These are phyloP conservation scores for Tetracentron sinense DNA, from an alignment of 164 flowering plant genomes.

Conservation along the genomic window DNA sequence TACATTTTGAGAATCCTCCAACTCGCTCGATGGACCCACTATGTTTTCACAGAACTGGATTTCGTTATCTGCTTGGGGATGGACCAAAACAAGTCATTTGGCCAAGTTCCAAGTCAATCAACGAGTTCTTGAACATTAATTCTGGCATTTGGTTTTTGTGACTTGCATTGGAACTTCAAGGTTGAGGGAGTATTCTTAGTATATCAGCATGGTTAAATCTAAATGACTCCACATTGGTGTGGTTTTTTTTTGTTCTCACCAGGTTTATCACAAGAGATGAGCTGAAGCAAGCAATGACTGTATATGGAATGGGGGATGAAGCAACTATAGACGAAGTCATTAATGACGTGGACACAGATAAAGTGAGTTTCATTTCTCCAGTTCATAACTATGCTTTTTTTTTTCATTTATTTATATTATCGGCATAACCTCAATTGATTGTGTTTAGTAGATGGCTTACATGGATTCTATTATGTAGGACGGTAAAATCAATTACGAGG, in stretches of 20 bases:
- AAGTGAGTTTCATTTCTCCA: conserved; percentile 32
- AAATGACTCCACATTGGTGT: neutral
- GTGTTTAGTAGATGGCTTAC: neutral
- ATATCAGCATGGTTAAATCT: neutral
- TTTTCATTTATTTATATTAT: neutral
- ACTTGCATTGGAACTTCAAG: too few relatives aligned
- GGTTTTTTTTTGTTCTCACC: conserved; percentile 5
- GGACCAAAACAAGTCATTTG: too few relatives aligned
- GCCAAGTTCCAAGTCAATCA: neutral
- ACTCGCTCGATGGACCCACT: too few relatives aligned
- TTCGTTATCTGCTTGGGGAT: too few relatives aligned
- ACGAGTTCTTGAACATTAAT: neutral
- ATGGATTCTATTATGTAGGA: conserved; percentile 41
- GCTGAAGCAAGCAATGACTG: conserved; percentile 66
- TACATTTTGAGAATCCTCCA: too few relatives aligned
- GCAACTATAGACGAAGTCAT: conserved; percentile 76
- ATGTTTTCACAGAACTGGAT: too few relatives aligned
- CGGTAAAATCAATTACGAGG: conserved; percentile 78
- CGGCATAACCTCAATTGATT: neutral
- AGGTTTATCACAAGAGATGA: conserved; percentile 93
- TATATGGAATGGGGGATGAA: conserved; percentile 84
- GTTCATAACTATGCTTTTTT: too few relatives aligned
- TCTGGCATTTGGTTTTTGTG: neutral
- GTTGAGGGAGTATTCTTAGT: neutral
- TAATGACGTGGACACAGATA: conserved; percentile 74